Evolutionary conservation across 805 yeast genomes (phyloP).

Genomic region (Schwanniomyces pseudopolymorphus): DNA sequence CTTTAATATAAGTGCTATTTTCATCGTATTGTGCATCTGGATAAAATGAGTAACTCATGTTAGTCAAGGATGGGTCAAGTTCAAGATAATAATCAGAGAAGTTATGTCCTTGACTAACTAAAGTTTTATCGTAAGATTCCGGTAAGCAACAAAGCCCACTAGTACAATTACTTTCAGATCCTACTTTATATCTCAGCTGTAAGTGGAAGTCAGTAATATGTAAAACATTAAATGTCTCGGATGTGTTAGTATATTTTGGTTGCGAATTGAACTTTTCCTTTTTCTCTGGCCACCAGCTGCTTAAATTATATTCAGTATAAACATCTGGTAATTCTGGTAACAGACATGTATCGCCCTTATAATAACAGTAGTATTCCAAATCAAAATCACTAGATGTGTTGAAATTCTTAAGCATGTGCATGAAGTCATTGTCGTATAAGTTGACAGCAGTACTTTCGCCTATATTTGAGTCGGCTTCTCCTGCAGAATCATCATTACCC

Average conservation of each 20-base stretch:
- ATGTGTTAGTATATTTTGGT: constrained; percentile 26
- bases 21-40: constrained; percentile 29
- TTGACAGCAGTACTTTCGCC: constrained; percentile 26
- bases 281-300: constrained; percentile 38
- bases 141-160: constrained; percentile 61
- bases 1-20: constrained; percentile 24
- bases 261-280: constrained; percentile 21
- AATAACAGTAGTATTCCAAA: constrained; percentile 55
- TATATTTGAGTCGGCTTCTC: constrained; percentile 21
- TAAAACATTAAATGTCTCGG: constrained; percentile 54
- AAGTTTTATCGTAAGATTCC: constrained; percentile 38
- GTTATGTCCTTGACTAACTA: constrained; percentile 23
- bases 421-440: constrained; percentile 39
- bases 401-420: constrained; percentile 35
- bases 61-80: constrained; percentile 9
- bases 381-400: constrained; percentile 37
- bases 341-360: constrained; percentile 40
- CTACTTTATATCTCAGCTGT: constrained; percentile 52
- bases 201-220: constrained; percentile 70
- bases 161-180: constrained; percentile 56
- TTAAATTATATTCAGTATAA: constrained; percentile 29
- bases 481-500: constrained; percentile 17
- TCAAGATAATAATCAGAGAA: constrained; percentile 27
- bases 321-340: constrained; percentile 54
- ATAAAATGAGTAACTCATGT: constrained; percentile 19